A percentile compares a stretch with the other conserved stretches of the same genome.
phyloP scores from a whole-genome alignment of 2,329 filamentous ascomycete genomes.

The Venturia oleaginea region DNA sequence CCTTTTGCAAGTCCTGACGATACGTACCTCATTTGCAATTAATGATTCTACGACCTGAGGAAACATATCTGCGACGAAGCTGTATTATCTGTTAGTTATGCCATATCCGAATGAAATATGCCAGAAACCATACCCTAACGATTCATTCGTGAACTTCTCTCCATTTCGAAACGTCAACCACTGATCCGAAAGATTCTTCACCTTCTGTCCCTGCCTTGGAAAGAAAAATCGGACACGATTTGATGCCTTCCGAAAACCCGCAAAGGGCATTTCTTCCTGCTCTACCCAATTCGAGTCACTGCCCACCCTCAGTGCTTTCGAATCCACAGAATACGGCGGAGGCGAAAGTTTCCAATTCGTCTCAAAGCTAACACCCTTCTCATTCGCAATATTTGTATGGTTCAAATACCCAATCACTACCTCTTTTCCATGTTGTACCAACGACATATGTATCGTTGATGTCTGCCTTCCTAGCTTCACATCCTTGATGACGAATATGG shows the following conservation, averaged over 20 bases:
- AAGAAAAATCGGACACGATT: constrained; percentile 44
- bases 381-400: constrained; percentile 51
- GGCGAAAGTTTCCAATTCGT: constrained; percentile 47
- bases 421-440: constrained; percentile 47
- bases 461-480: constrained; percentile 56
- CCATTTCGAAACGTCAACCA: constrained; percentile 57
- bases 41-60: constrained; percentile 53
- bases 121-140: constrained; percentile 37
- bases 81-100: not conserved
- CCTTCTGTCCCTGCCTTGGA: constrained; percentile 37
- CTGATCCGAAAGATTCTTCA: constrained; percentile 45
- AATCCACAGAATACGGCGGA: constrained; percentile 32
- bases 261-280: constrained; percentile 35
- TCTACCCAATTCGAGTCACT: constrained; percentile 41
- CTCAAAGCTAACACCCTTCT: constrained; percentile 47
- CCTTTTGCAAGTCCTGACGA: too few species aligned
- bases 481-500: constrained; percentile 50
- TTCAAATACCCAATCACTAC: constrained; percentile 58
- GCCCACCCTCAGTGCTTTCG: constrained; percentile 33
- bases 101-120: too few species aligned
- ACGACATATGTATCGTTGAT: constrained; percentile 53
- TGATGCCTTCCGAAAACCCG: constrained; percentile 40
- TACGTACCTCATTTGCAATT: constrained; percentile 18
- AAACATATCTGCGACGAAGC: constrained; percentile 58
- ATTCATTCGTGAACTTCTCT: constrained; percentile 53